Conservation (phyloP, 139 green algal genomes). For the Chlorella sp. region DNA sequence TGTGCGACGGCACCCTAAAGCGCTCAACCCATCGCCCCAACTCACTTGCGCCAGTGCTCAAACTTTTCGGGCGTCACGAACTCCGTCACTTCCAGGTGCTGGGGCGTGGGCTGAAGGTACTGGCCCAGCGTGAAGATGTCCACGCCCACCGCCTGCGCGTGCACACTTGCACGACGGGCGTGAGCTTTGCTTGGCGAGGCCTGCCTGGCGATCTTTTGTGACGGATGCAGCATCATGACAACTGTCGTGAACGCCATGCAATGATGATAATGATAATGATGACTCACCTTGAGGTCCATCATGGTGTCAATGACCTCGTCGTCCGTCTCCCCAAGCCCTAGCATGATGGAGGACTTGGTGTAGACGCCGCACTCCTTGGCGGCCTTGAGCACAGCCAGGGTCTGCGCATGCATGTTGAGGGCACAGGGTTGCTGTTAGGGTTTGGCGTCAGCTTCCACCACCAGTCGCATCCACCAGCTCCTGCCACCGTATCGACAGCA, state of each 20-base stretch:
- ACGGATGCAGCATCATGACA: no score
- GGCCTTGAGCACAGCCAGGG: constrained; percentile 67
- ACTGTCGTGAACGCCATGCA: no score
- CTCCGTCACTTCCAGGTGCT: constrained; percentile 83
- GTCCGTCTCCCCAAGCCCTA: constrained; percentile 86
- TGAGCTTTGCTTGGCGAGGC: no score
- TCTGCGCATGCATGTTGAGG: no score
- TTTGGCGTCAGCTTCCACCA: no score
- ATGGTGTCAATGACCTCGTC: constrained; percentile 85
- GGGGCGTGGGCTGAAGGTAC: constrained; percentile 94
- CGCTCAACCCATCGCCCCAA: neutral
- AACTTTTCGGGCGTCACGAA: constrained; percentile 94
- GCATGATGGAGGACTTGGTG: constrained; percentile 94
- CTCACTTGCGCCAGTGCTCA: constrained; percentile 72
- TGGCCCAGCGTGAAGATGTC: constrained; percentile 95
- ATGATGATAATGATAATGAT: neutral
- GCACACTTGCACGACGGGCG: no score
- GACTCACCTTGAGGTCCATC: constrained; percentile 54
- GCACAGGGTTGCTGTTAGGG: no score
- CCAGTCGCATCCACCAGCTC: no score
- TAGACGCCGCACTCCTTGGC: constrained; percentile 74
- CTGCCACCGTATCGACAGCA: no score
- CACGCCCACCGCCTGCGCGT: constrained; percentile 53
- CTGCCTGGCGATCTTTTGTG: no score
- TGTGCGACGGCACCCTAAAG: no score